phyloP scores from a whole-genome alignment of 108 stramenopile genomes.

The Discostella stelligeroides region DNA sequence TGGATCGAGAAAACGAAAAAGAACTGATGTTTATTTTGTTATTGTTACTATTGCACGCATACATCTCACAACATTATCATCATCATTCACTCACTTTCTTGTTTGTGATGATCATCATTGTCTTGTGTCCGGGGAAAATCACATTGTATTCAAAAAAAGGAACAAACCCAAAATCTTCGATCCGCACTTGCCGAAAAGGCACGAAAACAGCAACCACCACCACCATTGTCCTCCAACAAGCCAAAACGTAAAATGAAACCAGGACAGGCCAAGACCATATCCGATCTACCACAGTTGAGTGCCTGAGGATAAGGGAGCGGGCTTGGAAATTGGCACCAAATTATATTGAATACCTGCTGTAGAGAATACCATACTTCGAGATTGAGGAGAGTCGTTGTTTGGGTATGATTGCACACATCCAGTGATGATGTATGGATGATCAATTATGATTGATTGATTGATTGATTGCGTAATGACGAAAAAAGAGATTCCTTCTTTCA shows the following conservation, averaged over 20 bases:
- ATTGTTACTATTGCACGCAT: no score
- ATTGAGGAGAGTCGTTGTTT: not conserved
- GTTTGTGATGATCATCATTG: no score
- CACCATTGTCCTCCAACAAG: constrained; percentile 34
- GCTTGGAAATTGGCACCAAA: constrained; percentile 11
- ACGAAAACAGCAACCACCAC: constrained; percentile 39
- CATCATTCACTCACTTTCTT: no score
- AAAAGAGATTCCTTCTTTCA: not conserved
- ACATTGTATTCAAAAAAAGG: constrained; percentile 21
- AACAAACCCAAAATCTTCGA: constrained; percentile 68
- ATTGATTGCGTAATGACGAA: constrained; percentile 44
- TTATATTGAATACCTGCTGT: constrained; percentile 1
- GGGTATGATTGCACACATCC: not conserved
- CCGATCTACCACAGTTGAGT: constrained; percentile 81
- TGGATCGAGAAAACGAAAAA: not conserved
- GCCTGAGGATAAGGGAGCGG: constrained; percentile 89
- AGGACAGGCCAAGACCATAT: constrained; percentile 84
- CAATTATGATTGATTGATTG: no score
- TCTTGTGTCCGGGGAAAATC: no score
- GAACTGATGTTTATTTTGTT: no score
- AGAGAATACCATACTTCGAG: not conserved
- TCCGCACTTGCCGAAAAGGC: constrained; percentile 85
- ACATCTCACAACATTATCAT: no score
- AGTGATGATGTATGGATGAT: constrained; percentile 25
- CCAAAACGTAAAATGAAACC: constrained; percentile 78